A percentile compares a stretch with the other conserved stretches of the same genome.
Conservation (phyloP, 2,329 filamentous ascomycete species). For the Aspergillus chevalieri region DNA sequence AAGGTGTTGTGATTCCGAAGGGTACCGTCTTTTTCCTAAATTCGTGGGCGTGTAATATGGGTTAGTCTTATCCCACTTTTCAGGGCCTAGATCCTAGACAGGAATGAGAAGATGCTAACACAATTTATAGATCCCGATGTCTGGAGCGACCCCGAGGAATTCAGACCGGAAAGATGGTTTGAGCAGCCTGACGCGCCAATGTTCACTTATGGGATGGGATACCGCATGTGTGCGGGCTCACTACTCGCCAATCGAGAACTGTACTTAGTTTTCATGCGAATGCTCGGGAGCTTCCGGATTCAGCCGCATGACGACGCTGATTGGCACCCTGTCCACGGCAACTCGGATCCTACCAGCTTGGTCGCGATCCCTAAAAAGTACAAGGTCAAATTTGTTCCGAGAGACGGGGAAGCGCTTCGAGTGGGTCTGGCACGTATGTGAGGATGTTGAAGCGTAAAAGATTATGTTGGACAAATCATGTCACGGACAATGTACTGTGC, state of each 20-base stretch:
- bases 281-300: conserved; percentile 57
- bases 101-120: not conserved
- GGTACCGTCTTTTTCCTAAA: conserved; percentile 62
- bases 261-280: conserved; percentile 58
- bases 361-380: conserved; percentile 57
- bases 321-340: conserved; percentile 55
- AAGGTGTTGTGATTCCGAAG: conserved; percentile 54
- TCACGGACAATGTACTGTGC: not conserved
- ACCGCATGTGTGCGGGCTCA: conserved; percentile 62
- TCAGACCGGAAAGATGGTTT: conserved; percentile 58
- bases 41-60: conserved; percentile 64
- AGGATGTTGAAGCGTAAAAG: no score
- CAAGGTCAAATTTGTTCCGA: conserved; percentile 53
- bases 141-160: conserved; percentile 54
- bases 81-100: not conserved
- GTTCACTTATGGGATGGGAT: conserved; percentile 61
- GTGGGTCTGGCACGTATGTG: conserved; percentile 31
- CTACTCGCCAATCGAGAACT: conserved; percentile 59
- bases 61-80: conserved; percentile 31
- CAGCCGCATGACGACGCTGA: conserved; percentile 50
- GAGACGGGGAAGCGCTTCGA: conserved; percentile 42
- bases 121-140: conserved; percentile 44
- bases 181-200: conserved; percentile 58
- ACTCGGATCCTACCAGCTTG: conserved; percentile 56
- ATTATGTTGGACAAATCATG: not conserved